Conservation (phyloP, 208 protist genomes). For the Wallacemonas sp. region DNA sequence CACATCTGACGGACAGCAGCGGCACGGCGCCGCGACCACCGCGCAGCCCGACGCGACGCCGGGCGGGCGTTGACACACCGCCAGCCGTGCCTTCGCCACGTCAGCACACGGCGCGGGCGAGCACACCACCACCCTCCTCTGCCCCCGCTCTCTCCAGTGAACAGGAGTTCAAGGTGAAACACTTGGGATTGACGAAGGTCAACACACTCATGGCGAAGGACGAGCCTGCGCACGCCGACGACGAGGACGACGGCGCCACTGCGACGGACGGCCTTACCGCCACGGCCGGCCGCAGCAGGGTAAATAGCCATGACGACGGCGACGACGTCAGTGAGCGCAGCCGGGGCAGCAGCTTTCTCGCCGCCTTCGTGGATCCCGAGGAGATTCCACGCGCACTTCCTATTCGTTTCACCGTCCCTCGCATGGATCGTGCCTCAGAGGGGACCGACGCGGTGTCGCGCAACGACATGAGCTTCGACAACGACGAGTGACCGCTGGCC, state of each 20-base stretch:
- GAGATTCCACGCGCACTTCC: conserved; percentile 10
- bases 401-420: conserved; percentile 18
- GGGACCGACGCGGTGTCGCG: background rate
- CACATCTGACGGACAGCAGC: background rate
- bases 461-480: background rate
- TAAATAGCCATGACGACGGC: background rate
- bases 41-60: background rate
- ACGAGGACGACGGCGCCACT: background rate
- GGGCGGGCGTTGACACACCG: background rate
- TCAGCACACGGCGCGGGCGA: background rate
- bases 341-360: background rate
- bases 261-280: background rate
- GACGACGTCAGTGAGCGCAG: background rate
- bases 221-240: background rate
- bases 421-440: background rate
- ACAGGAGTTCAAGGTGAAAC: background rate
- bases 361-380: background rate
- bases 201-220: background rate
- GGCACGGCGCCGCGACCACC: background rate
- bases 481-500: background rate
- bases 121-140: background rate
- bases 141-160: background rate
- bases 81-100: background rate
- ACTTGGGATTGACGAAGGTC: background rate
- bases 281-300: background rate